phyloP scores from a whole-genome alignment of 169 alveolate species.

The Theileria equi region DNA sequence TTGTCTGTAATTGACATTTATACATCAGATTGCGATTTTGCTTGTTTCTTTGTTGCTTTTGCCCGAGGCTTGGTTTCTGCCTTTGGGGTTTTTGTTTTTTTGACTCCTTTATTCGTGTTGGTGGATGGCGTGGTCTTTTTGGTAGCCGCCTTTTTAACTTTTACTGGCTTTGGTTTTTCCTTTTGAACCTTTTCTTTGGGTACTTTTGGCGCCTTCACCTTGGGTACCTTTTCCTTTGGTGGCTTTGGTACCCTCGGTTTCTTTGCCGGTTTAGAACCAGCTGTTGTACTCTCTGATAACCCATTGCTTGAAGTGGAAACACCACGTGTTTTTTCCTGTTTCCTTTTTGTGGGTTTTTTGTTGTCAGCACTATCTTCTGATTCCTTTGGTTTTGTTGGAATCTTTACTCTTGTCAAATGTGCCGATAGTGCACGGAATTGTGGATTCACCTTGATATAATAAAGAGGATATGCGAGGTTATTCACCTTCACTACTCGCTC shows the following conservation, averaged over 20 bases:
- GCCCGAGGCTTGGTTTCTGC: not conserved
- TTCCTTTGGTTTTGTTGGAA: conserved; percentile 12
- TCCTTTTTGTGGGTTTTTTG: not conserved
- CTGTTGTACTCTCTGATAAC: not conserved
- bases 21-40: no score
- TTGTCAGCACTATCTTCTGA: not conserved
- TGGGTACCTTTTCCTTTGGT: not conserved
- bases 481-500: conserved; percentile 32
- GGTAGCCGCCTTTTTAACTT: conserved; percentile 1
- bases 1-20: not conserved
- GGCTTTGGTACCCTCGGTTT: not conserved
- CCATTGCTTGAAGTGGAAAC: not conserved
- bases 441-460: conserved; percentile 38
- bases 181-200: conserved; percentile 28
- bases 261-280: not conserved
- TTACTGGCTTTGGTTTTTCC: conserved; percentile 16
- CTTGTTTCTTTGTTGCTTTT: not conserved
- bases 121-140: not conserved
- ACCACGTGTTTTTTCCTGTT: not conserved
- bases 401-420: conserved; percentile 7
- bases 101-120: not conserved
- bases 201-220: conserved; percentile 14
- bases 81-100: not conserved
- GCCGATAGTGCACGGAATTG: conserved; percentile 20
- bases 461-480: conserved; percentile 7